Evolutionary conservation across 139 green algal genomes (phyloP), one percentile per base, ranked within the genome.

Genomic region (Ettlia oleoabundans): DNA sequence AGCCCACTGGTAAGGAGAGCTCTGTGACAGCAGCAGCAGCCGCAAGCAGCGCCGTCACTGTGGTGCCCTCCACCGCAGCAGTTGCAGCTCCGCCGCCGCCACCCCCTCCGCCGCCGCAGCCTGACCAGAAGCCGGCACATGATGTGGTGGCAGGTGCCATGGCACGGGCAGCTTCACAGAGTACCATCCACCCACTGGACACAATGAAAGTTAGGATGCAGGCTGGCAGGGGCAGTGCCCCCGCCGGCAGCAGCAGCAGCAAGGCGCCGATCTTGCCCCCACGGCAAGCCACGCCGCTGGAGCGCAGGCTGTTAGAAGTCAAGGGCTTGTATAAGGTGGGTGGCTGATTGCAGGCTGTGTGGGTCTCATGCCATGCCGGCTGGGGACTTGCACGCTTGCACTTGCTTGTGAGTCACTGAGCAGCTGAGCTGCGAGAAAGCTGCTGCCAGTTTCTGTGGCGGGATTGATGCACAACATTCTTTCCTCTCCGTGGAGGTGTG

Each of bases 111-210:
- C 82, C 84, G 4, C 70, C 13, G 35, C 41, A 52, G 43, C 55
- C 76, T 30, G 70, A 76, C 63, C 65, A 24, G 41, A 82, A 73
- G 76, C 86, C 85, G n/a, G 85, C 62, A 42, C 67, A 85, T 33
- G 95, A 98, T 68, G 93, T 98, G 24, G 38, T 98, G 26, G 94
- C 93, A 24, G 95, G 95, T 2, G 94, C 94, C 0, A 84, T 97
- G 24, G 95, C 95, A 9, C 88, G 95, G 10, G 94, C 94, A 15
- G 90, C 92, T 15, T 94, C 88, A 7, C 95, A 98, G 89, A 88
- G 83, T 77, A 97, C 94, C 52, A 98, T 98, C 78, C 95, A 98
- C 89, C 95, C 95, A 21, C 79, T 98, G 32, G 95, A 98, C 84
- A 98, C 95, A 8, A 88, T 98, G 33, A 98, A 98, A 82, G 95